Base-by-base conservation (phyloP, 2,329 filamentous ascomycete species). In the Cercospora citrullina region DNA sequence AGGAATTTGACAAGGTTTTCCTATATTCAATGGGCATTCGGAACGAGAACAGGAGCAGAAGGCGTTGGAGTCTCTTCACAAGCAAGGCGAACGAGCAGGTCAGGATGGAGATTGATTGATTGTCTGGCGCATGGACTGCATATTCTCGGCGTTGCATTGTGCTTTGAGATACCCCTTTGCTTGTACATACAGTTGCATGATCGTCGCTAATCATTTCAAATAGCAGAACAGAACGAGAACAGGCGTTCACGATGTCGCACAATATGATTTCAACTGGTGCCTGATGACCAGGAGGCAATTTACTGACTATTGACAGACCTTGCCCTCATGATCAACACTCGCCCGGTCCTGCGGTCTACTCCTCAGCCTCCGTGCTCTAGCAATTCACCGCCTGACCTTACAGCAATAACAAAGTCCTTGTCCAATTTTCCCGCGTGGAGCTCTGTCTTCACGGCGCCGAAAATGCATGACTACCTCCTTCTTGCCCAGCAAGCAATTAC, bases 91-190 rank as follows among this genome's bases (percentile, higher is more conserved):
- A 28, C 6, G 51, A 58, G 2, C 28, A 42, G n/a, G 18, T 10
- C 7, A 45, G 62, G 51, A 64, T 64, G 62, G 62, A 64, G 23
- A 58, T 64, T 33, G 62, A 64, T 23, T 64, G 48, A 64, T n/a
- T 26, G 30, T 5, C 1, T 33, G 28, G 18, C 55, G 28, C 18
- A 18, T 58, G 16, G 28, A 36, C 9, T 31, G 28, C 55, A 58
- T 58, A 33, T 6, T 36, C 4, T 33, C 31, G 55, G 55, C 30
- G 55, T 58, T 53, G 23, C 48, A 16, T 53, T 53, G 48, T 23
- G 21, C n/a, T 53, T 58, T 36, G 31, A 18, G 55, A 58, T 58
- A 36, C 55, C 55, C 55, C 28, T 58, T 33, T 58, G 55, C 55
- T 31, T 36, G 28, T 5, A 18, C 28, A 58, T 18, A 31, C 16